Evolutionary conservation across 768 basidiomycete genomes (phyloP).

Genomic region (Calocera cornea): DNA sequence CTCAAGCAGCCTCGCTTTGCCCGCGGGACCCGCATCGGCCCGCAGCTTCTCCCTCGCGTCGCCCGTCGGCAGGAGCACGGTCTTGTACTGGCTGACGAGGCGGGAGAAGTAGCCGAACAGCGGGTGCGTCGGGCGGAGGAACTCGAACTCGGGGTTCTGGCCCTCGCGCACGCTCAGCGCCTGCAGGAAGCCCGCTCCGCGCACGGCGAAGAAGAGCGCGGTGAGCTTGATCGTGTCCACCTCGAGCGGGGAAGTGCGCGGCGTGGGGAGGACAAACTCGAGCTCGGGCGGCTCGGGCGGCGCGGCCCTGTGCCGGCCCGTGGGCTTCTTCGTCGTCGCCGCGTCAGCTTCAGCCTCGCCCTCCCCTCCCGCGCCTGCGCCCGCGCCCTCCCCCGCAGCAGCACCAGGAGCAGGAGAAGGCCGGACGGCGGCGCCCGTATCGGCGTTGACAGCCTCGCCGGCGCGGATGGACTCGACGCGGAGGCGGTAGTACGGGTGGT

Average conservation of each 20-base stretch:
- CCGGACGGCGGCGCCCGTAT: slow-evolving; percentile 32
- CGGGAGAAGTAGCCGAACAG: slow-evolving; percentile 95
- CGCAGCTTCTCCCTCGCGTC: slow-evolving; percentile 59
- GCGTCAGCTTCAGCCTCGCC: slow-evolving; percentile 22
- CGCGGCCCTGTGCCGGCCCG: slow-evolving; percentile 34
- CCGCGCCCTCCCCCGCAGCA: too few relatives aligned
- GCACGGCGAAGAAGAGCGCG: slow-evolving; percentile 85
- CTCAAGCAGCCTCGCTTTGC: slow-evolving; percentile 68
- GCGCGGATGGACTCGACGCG: slow-evolving; percentile 69
- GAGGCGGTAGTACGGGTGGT: slow-evolving; percentile 95
- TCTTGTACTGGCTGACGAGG: slow-evolving; percentile 90
- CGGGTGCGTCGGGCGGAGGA: slow-evolving; percentile 88
- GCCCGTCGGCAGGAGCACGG: slow-evolving; percentile 70
- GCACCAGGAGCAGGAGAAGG: slow-evolving; percentile 12
- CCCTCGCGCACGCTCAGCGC: slow-evolving; percentile 78
- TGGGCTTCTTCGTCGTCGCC: neutral
- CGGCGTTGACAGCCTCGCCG: slow-evolving; percentile 57
- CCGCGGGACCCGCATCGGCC: slow-evolving; percentile 46
- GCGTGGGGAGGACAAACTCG: slow-evolving; percentile 75
- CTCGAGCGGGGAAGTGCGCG: slow-evolving; percentile 77
- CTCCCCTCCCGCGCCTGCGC: too few relatives aligned
- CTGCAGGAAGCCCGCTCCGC: slow-evolving; percentile 75
- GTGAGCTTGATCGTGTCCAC: slow-evolving; percentile 96
- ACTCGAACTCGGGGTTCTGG: slow-evolving; percentile 95
- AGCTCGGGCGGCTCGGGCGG: slow-evolving; percentile 48